Percentiles rank a stretch among this genome's conserved stretches.
These are phyloP conservation scores for Clarireedia paspali DNA, from an alignment of 2,329 filamentous ascomycete species.

Conservation along the genomic window DNA sequence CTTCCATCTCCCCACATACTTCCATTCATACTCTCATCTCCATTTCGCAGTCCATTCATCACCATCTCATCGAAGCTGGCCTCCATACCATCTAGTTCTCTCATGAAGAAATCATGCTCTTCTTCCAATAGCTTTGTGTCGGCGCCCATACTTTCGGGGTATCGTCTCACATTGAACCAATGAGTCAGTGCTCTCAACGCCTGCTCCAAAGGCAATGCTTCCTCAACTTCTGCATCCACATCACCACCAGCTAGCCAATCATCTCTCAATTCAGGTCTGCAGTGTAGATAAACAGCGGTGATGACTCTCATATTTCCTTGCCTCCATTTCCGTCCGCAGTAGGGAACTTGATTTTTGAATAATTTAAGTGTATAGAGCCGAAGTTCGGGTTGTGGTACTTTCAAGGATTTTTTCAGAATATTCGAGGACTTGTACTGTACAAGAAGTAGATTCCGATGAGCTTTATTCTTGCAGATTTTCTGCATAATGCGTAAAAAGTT, in stretches of 20 bases:
- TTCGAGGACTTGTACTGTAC: slow-evolving; percentile 94
- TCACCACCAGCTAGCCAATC: slow-evolving; percentile 92
- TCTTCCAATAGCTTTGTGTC: slow-evolving; percentile 51
- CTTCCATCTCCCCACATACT: slow-evolving; percentile 5
- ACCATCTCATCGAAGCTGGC: slow-evolving; percentile 25
- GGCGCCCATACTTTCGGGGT: slow-evolving; percentile 67
- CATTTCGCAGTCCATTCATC: slow-evolving; percentile 22
- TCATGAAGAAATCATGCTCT: slow-evolving; percentile 71
- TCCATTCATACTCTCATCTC: slow-evolving; percentile 9
- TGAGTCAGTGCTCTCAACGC: slow-evolving; percentile 82
- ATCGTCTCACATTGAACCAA: slow-evolving; percentile 84
- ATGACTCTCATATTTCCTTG: slow-evolving; percentile 99
- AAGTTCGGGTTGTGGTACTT: slow-evolving; percentile 79
- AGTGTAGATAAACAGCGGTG: slow-evolving; percentile 91
- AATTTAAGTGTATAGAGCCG: slow-evolving; percentile 93
- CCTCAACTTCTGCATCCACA: slow-evolving; percentile 88
- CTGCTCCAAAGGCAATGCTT: slow-evolving; percentile 86
- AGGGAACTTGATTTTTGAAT: slow-evolving; percentile 97
- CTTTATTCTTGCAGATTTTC: slow-evolving; percentile 93
- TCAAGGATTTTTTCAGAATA: slow-evolving; percentile 84
- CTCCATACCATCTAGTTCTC: slow-evolving; percentile 69
- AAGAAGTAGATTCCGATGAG: slow-evolving; percentile 85
- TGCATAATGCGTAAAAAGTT: slow-evolving; percentile 95
- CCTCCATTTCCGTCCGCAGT: slow-evolving; percentile 96
- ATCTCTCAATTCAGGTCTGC: slow-evolving; percentile 83